Base-by-base conservation (phyloP, 2,329 filamentous ascomycete genomes). In the Cladosporium sp. region DNA sequence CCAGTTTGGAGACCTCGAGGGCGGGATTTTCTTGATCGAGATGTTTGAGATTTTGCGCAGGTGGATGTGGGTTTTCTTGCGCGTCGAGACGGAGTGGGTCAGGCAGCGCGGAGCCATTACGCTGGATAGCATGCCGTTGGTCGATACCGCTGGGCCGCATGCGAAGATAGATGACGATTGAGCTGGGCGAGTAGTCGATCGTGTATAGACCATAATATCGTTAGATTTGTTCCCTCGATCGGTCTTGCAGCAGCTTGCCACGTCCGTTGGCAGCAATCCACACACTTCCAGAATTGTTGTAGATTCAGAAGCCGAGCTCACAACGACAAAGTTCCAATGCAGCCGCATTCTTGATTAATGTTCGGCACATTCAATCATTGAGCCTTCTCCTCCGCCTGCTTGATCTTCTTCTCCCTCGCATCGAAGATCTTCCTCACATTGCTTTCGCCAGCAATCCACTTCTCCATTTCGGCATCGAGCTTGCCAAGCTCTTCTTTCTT, bases 21-120 rank as follows among this genome's bases (percentile, higher is more conserved):
- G 87, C 58, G 90, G 90, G 7, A 89, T 97, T 45, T 99, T 97
- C 71, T 68, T 93, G 25, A 84, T 97, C 68, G 88, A 97, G 78
- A 81, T 90, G 45, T 78, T 96, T 11, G 94, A 99, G 76, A 89
- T 97, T 17, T 81, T 90, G 47, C 83, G 94, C 50, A 83, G 94
- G 59, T 97, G 93, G 92, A 83, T 97, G 61, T 99, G 94, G 94
- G 91, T 97, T 59, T 97, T 97, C 75, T 90, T 97, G 75, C 84
- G 94, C 9, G 87, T 96, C 40, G 94, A 99, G 79, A 92, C 91
- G 20, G 94, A 99, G 78, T 96, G 89, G 89, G 64, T 72, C 8
- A 54, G 58, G 58, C 58, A 59, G 51, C 40, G 51, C 1, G 51
- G 58, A 15, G 40, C 40, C 12, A 43, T 55, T 9, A 50, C 50